Percentiles rank a stretch among this genome's conserved stretches.
These are phyloP conservation scores for Talaromyces sp. DNA, from an alignment of 2,329 filamentous ascomycete species.

Conservation along the genomic window DNA sequence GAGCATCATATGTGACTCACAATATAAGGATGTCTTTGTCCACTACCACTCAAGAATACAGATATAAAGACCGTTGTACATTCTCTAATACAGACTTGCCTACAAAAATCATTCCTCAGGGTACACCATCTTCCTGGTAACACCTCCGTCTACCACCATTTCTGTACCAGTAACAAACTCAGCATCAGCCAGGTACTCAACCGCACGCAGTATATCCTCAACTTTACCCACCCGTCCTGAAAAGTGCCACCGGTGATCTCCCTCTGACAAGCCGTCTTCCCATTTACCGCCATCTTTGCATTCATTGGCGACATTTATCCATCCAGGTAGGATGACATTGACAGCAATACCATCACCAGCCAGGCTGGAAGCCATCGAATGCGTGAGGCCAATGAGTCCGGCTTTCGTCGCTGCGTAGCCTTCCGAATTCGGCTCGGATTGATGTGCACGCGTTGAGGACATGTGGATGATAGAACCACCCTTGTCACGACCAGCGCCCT, in stretches of 20 bases:
- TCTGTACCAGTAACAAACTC: slow-evolving; percentile 17
- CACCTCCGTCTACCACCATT: slow-evolving; percentile 17
- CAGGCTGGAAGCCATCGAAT: slow-evolving; percentile 16
- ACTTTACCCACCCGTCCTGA: slow-evolving; percentile 15
- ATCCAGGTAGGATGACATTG: slow-evolving; percentile 16
- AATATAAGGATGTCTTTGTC: neutral
- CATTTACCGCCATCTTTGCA: slow-evolving; percentile 14
- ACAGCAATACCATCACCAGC: slow-evolving; percentile 8
- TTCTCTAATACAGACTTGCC: neutral
- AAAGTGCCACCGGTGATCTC: slow-evolving; percentile 16
- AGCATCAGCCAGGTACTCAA: slow-evolving; percentile 15
- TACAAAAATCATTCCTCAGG: slow-evolving; percentile 12
- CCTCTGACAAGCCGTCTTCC: slow-evolving; percentile 11
- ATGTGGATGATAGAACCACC: slow-evolving; percentile 15
- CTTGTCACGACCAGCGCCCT: neutral
- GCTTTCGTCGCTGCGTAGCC: slow-evolving; percentile 16
- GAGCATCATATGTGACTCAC: neutral
- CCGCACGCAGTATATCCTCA: slow-evolving; percentile 14
- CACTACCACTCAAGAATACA: neutral
- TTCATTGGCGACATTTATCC: slow-evolving; percentile 17
- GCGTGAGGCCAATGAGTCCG: slow-evolving; percentile 12
- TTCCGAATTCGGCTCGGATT: slow-evolving; percentile 16
- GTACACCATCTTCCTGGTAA: slow-evolving; percentile 16
- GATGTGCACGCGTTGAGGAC: slow-evolving; percentile 15
- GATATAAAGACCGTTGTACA: neutral